These are phyloP conservation scores for Oxyria digyna DNA, from an alignment of 148 eudicot species.

Conservation along the genomic window DNA sequence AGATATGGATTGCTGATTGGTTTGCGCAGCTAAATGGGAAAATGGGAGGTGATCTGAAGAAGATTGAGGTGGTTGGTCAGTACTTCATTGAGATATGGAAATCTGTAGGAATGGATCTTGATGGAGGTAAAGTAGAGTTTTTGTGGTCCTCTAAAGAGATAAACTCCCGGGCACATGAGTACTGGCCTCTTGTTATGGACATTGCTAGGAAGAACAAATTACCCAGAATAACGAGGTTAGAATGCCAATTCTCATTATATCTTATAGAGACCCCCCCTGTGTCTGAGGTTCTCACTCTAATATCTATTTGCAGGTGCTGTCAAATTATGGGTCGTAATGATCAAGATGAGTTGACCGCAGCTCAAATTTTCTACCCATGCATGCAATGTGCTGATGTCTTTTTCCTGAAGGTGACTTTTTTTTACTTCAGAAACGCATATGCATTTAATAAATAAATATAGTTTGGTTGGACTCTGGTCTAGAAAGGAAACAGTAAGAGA, in stretches of 20 bases:
- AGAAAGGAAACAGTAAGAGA: not conserved
- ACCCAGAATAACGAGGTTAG: conserved; percentile 56
- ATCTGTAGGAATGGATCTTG: conserved; percentile 68
- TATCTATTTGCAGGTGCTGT: conserved; percentile 41
- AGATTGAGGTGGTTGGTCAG: conserved; percentile 68
- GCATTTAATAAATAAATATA: not conserved
- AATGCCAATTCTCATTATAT: not conserved
- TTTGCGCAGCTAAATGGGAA: conserved; percentile 87
- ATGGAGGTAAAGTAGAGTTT: conserved; percentile 67
- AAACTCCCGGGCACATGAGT: conserved; percentile 59
- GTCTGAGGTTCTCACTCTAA: not conserved
- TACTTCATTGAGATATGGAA: conserved; percentile 94
- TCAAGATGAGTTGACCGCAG: conserved; percentile 68
- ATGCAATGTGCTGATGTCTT: conserved; percentile 98
- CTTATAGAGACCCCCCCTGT: not conserved
- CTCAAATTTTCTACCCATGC: conserved; percentile 85
- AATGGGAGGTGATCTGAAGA: conserved; percentile 89
- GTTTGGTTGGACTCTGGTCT: not conserved
- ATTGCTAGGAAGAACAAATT: conserved; percentile 78
- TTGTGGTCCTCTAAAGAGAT: conserved; percentile 80
- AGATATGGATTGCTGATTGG: conserved; percentile 95
- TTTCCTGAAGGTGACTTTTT: conserved; percentile 74
- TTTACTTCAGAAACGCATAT: not conserved
- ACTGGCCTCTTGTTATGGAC: conserved; percentile 94
- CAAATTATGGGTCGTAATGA: conserved; percentile 90